Evolutionary conservation across 495 filamentous ascomycete genomes (phyloP), one percentile per base, ranked within the genome.

Genomic region (Acidomyces sp.): DNA sequence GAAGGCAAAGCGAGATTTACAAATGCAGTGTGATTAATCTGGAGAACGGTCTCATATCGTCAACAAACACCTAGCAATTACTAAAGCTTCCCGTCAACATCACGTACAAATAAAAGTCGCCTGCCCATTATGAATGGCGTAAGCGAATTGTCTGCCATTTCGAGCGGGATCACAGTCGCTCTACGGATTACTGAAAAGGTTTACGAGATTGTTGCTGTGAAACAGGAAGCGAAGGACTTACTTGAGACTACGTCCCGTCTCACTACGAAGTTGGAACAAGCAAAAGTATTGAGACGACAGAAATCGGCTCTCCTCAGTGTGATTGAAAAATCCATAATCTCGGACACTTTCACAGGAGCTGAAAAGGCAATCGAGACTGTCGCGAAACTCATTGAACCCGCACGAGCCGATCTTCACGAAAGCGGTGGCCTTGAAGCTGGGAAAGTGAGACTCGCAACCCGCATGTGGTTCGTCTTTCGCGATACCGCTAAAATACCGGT

Each of bases 171-270:
- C 12, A 13, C 4, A 5, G 5, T 29, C 21, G 17, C 22, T 17
- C 37, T 39, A 6, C 19, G 23, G 6, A 29, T 39, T 12, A 39
- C 37, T 5, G 37, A 39, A 17, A 39, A 39, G 24, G 17, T 39
- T 11, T 39, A 28, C 37, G 37, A 39, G 37, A 18, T 39, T 17
- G 17, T 39, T 11, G 37, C 37, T 11, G 37, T 39, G 13, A 26
- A 39, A 5, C 37, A 39, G 16, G 37, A 39, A 29, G 37, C 37
- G 10, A 27, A 29, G 19, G 37, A 39, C 37, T 11, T 39, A 5
- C 37, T 39, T 5, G 18, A 39, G 37, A 39, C 24, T 5, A 39
- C 37, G 6, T 5, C 19, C 4, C 37, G 20, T 17, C 27, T 39
- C 6, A 28, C 4, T 17, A 28, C 6, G 9, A 9, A 29, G 23